Evolutionary conservation across 2,329 filamentous ascomycete genomes (phyloP).

Genomic region (Cercospora sp.): DNA sequence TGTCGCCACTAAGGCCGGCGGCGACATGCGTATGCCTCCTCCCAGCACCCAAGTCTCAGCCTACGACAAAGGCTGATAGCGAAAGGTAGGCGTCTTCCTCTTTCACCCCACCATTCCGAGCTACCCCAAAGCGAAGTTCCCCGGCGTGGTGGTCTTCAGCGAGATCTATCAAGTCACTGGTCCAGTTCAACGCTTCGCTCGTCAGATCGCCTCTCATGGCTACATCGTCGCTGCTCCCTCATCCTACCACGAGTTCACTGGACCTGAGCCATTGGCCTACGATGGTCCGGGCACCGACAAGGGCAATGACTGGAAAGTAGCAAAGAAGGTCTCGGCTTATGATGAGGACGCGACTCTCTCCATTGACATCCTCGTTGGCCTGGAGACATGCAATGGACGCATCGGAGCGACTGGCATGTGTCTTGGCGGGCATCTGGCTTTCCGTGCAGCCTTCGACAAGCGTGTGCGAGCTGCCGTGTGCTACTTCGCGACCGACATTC

Average conservation of each 20-base stretch:
- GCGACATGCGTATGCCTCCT: slow-evolving; percentile 56
- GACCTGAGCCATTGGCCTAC: slow-evolving; percentile 79
- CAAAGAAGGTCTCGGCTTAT: slow-evolving; percentile 78
- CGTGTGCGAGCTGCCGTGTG: slow-evolving; percentile 75
- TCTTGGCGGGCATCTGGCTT: slow-evolving; percentile 84
- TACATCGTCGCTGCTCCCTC: slow-evolving; percentile 91
- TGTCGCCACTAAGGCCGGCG: slow-evolving; percentile 60
- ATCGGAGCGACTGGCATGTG: slow-evolving; percentile 76
- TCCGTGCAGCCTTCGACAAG: slow-evolving; percentile 69
- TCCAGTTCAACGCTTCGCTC: slow-evolving; percentile 82
- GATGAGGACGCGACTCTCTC: slow-evolving; percentile 59
- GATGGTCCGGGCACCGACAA: slow-evolving; percentile 83
- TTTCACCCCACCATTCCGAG: slow-evolving; percentile 83
- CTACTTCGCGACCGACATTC: slow-evolving; percentile 92
- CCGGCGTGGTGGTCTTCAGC: slow-evolving; percentile 83
- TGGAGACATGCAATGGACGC: slow-evolving; percentile 54
- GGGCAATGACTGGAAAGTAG: slow-evolving; percentile 83
- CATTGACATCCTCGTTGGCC: slow-evolving; percentile 43
- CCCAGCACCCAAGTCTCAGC: slow-evolving; percentile 13
- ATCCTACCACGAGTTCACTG: slow-evolving; percentile 90
- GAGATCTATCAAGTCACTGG: slow-evolving; percentile 94
- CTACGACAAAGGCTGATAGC: slow-evolving; percentile 30
- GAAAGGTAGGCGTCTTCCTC: slow-evolving; percentile 71
- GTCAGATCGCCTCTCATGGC: slow-evolving; percentile 87
- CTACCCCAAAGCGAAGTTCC: slow-evolving; percentile 87